Conservation (phyloP, 75 land plant genomes). For the Chamaecyparis obtusa region DNA sequence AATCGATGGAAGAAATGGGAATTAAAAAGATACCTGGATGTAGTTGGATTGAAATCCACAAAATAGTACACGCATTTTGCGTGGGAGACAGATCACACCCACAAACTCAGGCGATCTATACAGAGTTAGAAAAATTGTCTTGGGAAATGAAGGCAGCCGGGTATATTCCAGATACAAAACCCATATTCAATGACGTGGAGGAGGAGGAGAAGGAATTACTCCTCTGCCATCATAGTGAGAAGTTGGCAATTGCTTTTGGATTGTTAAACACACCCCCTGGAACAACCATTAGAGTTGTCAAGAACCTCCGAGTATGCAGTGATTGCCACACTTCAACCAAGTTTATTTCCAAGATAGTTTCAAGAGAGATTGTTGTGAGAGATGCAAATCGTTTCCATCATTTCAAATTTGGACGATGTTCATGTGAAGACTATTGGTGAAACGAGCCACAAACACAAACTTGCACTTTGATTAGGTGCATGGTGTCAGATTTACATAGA, state of each 20-base stretch:
- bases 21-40: conserved; percentile 26
- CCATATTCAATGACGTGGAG: conserved; percentile 16
- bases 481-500: background rate
- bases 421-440: conserved; percentile 1
- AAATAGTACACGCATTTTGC: conserved; percentile 23
- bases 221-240: conserved; percentile 29
- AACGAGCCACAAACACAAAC: background rate
- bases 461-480: background rate
- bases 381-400: conserved; percentile 15
- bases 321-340: conserved; percentile 18
- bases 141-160: conserved; percentile 16
- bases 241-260: conserved; percentile 33
- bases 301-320: conserved; percentile 18
- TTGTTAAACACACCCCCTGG: conserved; percentile 15
- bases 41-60: conserved; percentile 27
- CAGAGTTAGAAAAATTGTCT: conserved; percentile 21
- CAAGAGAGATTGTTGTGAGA: conserved; percentile 16
- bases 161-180: conserved; percentile 15
- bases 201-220: conserved; percentile 24
- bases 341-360: conserved; percentile 15
- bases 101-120: conserved; percentile 16
- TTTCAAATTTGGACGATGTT: conserved; percentile 12
- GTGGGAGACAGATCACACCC: conserved; percentile 34
- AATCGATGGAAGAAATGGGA: conserved; percentile 15
- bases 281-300: conserved; percentile 17